Base-by-base conservation (phyloP, 805 yeast genomes). In the Lipomyces mesembrius region DNA sequence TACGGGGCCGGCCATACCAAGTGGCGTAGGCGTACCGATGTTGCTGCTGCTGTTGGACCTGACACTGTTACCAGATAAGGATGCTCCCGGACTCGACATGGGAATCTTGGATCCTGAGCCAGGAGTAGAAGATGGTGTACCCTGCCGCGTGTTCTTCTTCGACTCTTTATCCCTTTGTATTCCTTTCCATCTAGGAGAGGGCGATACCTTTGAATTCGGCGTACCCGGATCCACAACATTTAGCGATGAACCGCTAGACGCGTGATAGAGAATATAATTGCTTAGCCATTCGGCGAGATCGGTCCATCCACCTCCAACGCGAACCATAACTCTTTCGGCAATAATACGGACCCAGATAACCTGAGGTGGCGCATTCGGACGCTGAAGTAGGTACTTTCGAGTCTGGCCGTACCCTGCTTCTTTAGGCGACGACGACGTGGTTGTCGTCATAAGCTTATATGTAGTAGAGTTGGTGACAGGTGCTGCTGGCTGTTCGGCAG, bases 241-340 rank as follows among this genome's bases (percentile, higher is more conserved):
- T 56, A 29, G 53, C 53, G 11, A 62, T 53, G 59, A 12, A 35
- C 61, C 60, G 11, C 32, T n/a, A 6, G 37, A 29, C 14, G 67
- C 55, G 59, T 71, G 68, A 59, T 71, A 62, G 11, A 68, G 53
- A 9, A 66, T 61, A 25, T 65, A 67, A 52, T 70, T 71, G 37
- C 59, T 53, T 8, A 71, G 65, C 73, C 73, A 71, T 37, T 71
- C 73, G 1, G 73, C 67, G n/a, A 71, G 56, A 56, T 71, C 73
- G 2, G 73, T 71, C 70, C 72, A 71, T 9, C 73, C 73, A 32
- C 73, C 73, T 17, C 73, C 73, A 12, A 71, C 73, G 2, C 73
- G 69, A 5, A 71, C 73, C 73, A 71, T 71, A 43, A 71, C 73
- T 12, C 73, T 56, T 57, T 71, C 73, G 14, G 73, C 70, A 39